Base-by-base conservation (phyloP, 139 green algal species). In the Ettlia oleoabundans region DNA sequence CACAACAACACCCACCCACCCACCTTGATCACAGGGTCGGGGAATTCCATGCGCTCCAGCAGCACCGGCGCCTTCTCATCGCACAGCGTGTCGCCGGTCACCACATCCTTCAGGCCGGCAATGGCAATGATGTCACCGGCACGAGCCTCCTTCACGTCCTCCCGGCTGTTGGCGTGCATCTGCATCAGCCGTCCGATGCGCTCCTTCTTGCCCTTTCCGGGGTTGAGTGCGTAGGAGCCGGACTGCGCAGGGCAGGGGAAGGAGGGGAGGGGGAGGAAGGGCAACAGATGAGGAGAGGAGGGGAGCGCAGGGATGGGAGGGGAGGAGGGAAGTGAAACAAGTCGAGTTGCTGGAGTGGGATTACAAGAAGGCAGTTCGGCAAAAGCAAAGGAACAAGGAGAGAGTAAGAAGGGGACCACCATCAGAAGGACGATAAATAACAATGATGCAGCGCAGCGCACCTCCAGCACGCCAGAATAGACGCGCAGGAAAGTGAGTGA, bases 11-110 rank as follows among this genome's bases (percentile, higher is more conserved):
- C n/a, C n/a, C n/a, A n/a, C n/a, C n/a, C n/a, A n/a, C n/a, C n/a
- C 42, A 97, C 92, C 91, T 99, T 99, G 92, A 99, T 99, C 40
- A 99, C 97, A 6, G 97, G 97, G 88, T 99, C 97, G 35, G 97
- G 97, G 95, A 99, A 99, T 67, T 99, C 97, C 73, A 99, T 99
- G 86, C 95, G 94, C 93, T 99, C 97, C 75, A 99, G 92, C 42
- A 99, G 89, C 81, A 99, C 93, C 66, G 93, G 96, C 13, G 76
- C 43, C 79, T 96, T 95, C 73, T 96, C 89, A 76, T 98, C 95
- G 68, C 96, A 99, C 79, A 99, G 91, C 9, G 97, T 99, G 83
- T 99, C 97, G 42, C 96, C 96, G 7, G 95, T 98, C 52, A 94
- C 91, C 5, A 97, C 95, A 65, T 98, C 92, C 92, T 99, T 98